Conservation (phyloP, 164 flowering plant species). For the Magnolia sinica region DNA sequence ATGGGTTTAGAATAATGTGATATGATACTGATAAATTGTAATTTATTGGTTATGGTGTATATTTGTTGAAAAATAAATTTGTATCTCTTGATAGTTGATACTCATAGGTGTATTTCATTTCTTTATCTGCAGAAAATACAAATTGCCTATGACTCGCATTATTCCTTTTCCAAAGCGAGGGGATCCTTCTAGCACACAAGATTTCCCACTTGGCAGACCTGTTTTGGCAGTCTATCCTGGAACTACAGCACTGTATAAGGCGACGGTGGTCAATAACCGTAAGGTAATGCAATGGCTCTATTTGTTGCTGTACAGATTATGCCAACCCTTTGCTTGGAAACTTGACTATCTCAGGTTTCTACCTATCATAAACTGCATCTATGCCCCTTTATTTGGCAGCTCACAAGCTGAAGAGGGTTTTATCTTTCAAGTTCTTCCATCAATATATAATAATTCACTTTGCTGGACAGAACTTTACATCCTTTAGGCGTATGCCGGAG, state of each 20-base stretch:
- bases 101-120: neutral
- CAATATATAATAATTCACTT: no score
- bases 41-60: neutral
- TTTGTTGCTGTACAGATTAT: neutral
- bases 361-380: neutral
- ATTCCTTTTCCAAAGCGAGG: slow-evolving; percentile 79
- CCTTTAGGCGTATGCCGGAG: neutral
- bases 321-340: neutral
- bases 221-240: slow-evolving; percentile 97
- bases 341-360: neutral
- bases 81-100: neutral
- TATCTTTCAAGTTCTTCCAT: neutral
- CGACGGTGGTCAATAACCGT: slow-evolving; percentile 80
- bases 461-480: no score
- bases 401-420: neutral
- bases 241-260: slow-evolving; percentile 91
- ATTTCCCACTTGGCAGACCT: slow-evolving; percentile 71
- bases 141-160: slow-evolving; percentile 72
- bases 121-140: slow-evolving; percentile 55
- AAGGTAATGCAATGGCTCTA: slow-evolving; percentile 44
- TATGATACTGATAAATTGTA: neutral
- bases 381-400: neutral
- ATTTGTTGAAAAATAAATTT: neutral
- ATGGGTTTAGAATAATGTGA: neutral
- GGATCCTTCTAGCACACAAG: slow-evolving; percentile 65